A percentile compares a stretch with the other conserved stretches of the same genome.
Conservation (phyloP, 139 green algal species). For the Ettlia oleoabundans region DNA sequence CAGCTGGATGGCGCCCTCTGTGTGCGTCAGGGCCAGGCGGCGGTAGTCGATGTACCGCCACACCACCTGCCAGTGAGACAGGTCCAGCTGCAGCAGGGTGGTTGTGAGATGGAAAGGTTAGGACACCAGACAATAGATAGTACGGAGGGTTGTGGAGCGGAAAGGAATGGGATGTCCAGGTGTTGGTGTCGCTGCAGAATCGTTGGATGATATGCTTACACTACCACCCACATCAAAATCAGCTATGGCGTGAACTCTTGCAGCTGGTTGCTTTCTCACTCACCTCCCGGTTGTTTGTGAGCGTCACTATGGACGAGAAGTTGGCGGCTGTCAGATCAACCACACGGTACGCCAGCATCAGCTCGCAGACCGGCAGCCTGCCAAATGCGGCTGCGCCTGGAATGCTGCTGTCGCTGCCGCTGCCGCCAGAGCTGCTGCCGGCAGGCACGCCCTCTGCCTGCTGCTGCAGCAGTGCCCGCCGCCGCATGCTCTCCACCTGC, state of each 20-base stretch:
- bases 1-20: constrained; percentile 32
- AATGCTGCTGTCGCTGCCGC: no score
- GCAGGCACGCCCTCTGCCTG: not conserved
- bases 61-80: constrained; percentile 47
- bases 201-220: not conserved
- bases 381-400: no score
- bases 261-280: not conserved
- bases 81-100: constrained; percentile 43
- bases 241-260: no score
- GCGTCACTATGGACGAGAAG: constrained; percentile 20
- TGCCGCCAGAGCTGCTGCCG: not conserved
- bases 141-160: no score
- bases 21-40: not conserved
- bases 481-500: constrained; percentile 26
- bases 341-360: not conserved
- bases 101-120: no score
- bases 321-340: not conserved
- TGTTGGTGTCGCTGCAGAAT: no score
- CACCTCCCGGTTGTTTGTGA: constrained; percentile 49
- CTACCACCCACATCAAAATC: no score
- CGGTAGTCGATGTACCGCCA: constrained; percentile 15
- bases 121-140: no score
- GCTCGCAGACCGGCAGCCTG: constrained; percentile 19
- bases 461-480: constrained; percentile 19
- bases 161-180: no score